Evolutionary conservation across 2,329 filamentous ascomycete genomes (phyloP), one percentile per base, ranked within the genome.

Genomic region (Acrocalymma vagum): DNA sequence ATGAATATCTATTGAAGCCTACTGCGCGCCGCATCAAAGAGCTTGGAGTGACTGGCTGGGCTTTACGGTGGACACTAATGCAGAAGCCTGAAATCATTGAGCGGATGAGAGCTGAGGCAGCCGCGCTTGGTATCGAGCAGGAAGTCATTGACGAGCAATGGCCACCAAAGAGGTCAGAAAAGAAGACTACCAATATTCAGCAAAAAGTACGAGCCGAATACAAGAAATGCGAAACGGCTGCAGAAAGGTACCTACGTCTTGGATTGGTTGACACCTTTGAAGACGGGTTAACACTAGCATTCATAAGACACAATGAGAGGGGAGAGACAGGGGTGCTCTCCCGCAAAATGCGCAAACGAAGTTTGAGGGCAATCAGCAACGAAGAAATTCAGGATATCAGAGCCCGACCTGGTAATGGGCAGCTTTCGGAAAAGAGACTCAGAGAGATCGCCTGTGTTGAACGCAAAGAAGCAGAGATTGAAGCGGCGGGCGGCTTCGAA

Each of bases 21-120:
- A 94, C 90, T 73, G 77, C 86, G 11, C 80, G 78, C 26, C 82
- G 94, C 51, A 80, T 97, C 63, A 88, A 86, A 75, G 90, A 96
- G 71, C 77, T 99, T 42, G 94, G 94, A 5, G 84, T 93, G 36
- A 87, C 87, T 53, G 94, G 94, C 6, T 99, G 94, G 94, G 83
- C 86, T 58, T 74, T 99, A 62, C 79, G 94, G 52, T 96, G 91
- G 88, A 82, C 88, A 48, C 77, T 99, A 47, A 90, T 96, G 86
- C 89, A 93, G 74, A 91, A 85, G 4, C 74, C 78, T 1, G 72
- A 74, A 14, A 80, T 95, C 34, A 83, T 85, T 67, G 79, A 80
- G 53, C 77, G 81, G 52, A 88, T 91, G 63, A 79, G 80, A 27
- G 67, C 73, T 33, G 79, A 96, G 74, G 78, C 90, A 46, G 72